Base-by-base conservation (phyloP, 2,329 filamentous ascomycete species). In the Ophiostoma triangulosporum region DNA sequence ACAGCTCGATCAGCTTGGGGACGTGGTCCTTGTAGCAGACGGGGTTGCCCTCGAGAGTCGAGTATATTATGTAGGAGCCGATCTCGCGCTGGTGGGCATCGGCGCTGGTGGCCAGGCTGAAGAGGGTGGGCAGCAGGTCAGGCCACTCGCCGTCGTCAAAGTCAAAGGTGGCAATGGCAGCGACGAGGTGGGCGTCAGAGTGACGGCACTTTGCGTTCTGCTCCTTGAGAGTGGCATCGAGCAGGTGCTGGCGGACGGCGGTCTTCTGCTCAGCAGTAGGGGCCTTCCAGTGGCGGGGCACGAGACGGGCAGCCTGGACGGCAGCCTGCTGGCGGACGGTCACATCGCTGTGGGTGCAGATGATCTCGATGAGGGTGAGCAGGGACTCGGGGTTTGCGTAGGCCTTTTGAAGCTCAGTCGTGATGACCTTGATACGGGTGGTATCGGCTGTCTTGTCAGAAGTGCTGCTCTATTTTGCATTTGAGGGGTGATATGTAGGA, bases 31-130 rank as follows among this genome's bases (percentile, higher is more conserved):
- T 80, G 69, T 96, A 95, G 61, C 83, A 78, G 60, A 89, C 83
- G 20, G 88, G 88, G 60, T 94, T 84, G 53, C 85, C 84, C 72
- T 98, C 93, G 11, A 97, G 76, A 48, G 96, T 82, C 57, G 88
- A 91, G 72, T 84, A 96, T 60, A 97, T 83, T 62, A 97, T 89
- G 72, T 93, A 97, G 59, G 91, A 84, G 59, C 86, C 89, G 38
- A 96, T 87, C 66, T 95, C 89, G 60, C 93, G 84, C 67, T 95
- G 87, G 57, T 81, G 76, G 51, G 87, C 83, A 57, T 83, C 83
- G 56, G 77, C 72, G 65, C 82, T 90, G 61, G 79, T 86, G 61
- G 86, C 84, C 57, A 93, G 86, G 65, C 86, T 84, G 57, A 88
- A 78, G 52, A 97, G 78, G 61, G 86, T 78, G 59, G 82, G 80